A percentile compares a stretch with the other conserved stretches of the same genome.
phyloP scores from a whole-genome alignment of 176 grass and related monocot genomes.

The Pontederia paniculata region DNA sequence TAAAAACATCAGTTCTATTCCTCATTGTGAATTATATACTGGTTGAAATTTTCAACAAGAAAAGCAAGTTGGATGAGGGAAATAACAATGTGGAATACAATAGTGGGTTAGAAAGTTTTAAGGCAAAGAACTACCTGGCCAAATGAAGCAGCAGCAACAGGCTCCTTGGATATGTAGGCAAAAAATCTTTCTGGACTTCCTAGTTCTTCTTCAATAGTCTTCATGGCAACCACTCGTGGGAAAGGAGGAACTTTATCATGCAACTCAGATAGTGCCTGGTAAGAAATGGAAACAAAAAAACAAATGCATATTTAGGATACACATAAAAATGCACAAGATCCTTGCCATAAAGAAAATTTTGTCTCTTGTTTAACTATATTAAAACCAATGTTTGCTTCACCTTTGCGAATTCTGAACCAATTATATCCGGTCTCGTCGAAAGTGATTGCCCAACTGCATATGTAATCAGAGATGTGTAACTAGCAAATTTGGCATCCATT shows the following conservation, averaged over 20 bases:
- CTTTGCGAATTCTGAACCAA: constrained; percentile 89
- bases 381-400: constrained; percentile 33
- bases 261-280: constrained; percentile 64
- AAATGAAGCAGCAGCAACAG: constrained; percentile 79
- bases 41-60: no score
- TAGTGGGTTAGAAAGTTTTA: not conserved
- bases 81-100: not conserved
- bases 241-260: constrained; percentile 87
- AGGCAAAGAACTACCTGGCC: constrained; percentile 52
- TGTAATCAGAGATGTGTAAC: constrained; percentile 30
- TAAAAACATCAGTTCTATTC: no score
- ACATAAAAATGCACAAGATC: not conserved
- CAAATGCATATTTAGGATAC: not conserved
- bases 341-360: not conserved
- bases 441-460: constrained; percentile 86
- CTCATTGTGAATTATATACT: no score
- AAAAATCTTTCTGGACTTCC: constrained; percentile 41
- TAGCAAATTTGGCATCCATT: constrained; percentile 9
- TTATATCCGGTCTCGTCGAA: constrained; percentile 89
- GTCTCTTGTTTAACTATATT: not conserved
- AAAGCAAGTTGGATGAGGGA: no score
- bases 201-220: constrained; percentile 73
- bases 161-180: constrained; percentile 75
- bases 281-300: constrained; percentile 11
- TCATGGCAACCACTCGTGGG: constrained; percentile 59